Evolutionary conservation across 2,329 filamentous ascomycete species (phyloP).

Genomic region (Botrytis aclada): DNA sequence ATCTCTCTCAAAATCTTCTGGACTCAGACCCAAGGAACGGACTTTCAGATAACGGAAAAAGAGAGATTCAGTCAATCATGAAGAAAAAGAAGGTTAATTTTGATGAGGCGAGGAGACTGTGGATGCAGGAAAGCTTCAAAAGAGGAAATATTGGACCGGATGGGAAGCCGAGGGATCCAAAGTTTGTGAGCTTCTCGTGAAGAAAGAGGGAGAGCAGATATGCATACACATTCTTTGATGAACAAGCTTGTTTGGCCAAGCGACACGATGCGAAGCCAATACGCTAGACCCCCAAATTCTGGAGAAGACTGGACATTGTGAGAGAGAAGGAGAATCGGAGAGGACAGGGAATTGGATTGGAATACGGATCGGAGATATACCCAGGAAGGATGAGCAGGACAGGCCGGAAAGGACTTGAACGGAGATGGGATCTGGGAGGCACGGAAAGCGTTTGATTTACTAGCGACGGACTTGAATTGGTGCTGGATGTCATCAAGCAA

Average conservation of each 20-base stretch:
- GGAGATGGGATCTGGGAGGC: background rate
- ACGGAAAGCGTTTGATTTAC: background rate
- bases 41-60: conserved; percentile 75
- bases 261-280: background rate
- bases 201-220: background rate
- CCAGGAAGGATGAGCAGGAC: background rate
- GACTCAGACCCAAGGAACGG: conserved; percentile 76
- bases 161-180: conserved; percentile 83
- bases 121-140: conserved; percentile 81
- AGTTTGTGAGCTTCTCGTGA: conserved; percentile 80
- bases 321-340: background rate
- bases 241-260: background rate
- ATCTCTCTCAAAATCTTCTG: conserved; percentile 76
- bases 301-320: no score
- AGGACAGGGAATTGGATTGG: background rate
- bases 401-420: background rate
- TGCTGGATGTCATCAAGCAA: background rate
- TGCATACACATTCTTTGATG: background rate
- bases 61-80: conserved; percentile 86
- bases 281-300: background rate
- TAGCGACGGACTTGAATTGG: background rate
- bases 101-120: conserved; percentile 84
- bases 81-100: conserved; percentile 78
- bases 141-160: conserved; percentile 87
- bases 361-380: background rate